phyloP scores from a whole-genome alignment of 192 early-diverging fungal genomes.

The Globomyces pollinis-pini region DNA sequence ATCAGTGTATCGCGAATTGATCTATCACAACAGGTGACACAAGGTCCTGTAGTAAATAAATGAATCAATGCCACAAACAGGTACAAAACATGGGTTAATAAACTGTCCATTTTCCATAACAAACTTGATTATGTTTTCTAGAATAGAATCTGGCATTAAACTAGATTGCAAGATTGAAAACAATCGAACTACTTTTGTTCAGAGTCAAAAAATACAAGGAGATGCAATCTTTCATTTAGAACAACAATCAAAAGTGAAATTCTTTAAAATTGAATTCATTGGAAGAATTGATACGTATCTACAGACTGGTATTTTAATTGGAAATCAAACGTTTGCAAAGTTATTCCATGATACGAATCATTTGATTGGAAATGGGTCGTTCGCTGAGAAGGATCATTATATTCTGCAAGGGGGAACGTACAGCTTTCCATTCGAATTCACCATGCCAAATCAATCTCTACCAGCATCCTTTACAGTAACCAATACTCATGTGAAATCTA shows the following conservation, averaged over 20 bases:
- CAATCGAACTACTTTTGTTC: not conserved
- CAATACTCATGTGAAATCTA: too few species aligned
- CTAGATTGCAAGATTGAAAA: too few species aligned
- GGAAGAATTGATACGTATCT: not conserved
- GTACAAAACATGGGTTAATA: too few species aligned
- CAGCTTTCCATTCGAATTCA: slow-evolving; percentile 20
- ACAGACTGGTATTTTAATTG: not conserved
- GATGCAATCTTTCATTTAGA: not conserved
- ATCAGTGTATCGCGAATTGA: too few species aligned
- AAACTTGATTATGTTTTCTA: too few species aligned
- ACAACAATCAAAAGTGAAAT: not conserved
- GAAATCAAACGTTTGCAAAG: not conserved
- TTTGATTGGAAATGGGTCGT: not conserved
- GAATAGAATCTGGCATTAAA: too few species aligned
- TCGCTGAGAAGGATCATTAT: too few species aligned
- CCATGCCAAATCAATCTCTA: slow-evolving; percentile 15
- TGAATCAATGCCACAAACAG: too few species aligned
- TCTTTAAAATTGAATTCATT: not conserved
- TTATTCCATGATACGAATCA: not conserved
- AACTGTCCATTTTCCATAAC: too few species aligned
- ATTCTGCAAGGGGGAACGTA: slow-evolving; percentile 9
- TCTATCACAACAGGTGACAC: too few species aligned
- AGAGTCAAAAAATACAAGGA: not conserved
- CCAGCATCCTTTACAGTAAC: slow-evolving; percentile 25
- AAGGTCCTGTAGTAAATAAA: too few species aligned